phyloP scores from a whole-genome alignment of 257 asterid genomes.

The Rauvolfia tetraphylla region DNA sequence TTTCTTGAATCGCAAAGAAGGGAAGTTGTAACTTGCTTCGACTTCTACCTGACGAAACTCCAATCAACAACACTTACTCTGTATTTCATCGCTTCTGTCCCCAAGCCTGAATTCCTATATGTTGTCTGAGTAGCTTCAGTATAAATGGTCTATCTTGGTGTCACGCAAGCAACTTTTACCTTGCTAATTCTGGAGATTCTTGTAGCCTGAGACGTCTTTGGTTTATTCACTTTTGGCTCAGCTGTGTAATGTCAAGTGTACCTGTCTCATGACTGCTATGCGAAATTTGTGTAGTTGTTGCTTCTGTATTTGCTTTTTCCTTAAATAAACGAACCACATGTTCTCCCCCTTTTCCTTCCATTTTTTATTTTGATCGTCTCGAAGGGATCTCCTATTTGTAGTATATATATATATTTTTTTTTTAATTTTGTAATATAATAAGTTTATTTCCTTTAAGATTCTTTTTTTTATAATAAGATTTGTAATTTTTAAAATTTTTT shows the following conservation, averaged over 20 bases:
- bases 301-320: too few species aligned
- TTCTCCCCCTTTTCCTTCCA: too few species aligned
- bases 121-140: neutral
- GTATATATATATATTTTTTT: too few species aligned
- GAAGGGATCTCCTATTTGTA: too few species aligned
- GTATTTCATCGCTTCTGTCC: neutral
- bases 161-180: neutral
- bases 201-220: constrained; percentile 3
- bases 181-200: constrained; percentile 3
- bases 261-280: too few species aligned
- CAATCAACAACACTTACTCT: neutral
- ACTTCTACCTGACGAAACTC: neutral
- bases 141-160: neutral
- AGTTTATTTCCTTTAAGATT: too few species aligned
- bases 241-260: neutral
- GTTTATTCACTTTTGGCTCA: neutral
- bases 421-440: too few species aligned
- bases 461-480: too few species aligned
- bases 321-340: too few species aligned
- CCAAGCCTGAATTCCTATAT: neutral
- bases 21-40: neutral
- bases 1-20: neutral
- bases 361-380: too few species aligned
- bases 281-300: too few species aligned
- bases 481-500: too few species aligned